Percentiles rank a stretch among this genome's conserved stretches.
phyloP scores from a whole-genome alignment of 2,329 filamentous ascomycete species.

The Alternaria gansuensis region DNA sequence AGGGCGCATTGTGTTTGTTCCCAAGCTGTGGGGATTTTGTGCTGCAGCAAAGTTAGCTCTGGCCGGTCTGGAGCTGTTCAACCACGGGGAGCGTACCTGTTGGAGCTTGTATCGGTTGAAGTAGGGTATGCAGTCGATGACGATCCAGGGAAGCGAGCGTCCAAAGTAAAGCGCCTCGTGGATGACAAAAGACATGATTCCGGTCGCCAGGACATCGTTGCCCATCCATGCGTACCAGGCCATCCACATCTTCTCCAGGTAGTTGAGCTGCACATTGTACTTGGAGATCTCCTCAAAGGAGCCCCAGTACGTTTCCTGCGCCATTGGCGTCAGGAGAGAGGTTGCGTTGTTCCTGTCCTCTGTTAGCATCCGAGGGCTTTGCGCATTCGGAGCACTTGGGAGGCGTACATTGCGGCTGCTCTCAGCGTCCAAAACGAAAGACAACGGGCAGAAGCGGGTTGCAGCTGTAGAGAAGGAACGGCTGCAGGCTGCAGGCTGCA shows the following conservation, averaged over 20 bases:
- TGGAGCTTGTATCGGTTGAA: conserved; percentile 97
- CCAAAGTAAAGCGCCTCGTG: conserved; percentile 97
- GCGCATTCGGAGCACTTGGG: conserved; percentile 20
- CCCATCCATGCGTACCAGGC: conserved; percentile 98
- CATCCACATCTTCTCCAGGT: conserved; percentile 88
- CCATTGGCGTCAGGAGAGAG: conserved; percentile 47
- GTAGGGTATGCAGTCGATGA: conserved; percentile 85
- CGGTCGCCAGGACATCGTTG: conserved; percentile 94
- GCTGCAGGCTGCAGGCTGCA: conserved; percentile 35
- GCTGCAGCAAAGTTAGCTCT: conserved; percentile 53
- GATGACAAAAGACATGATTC: conserved; percentile 96
- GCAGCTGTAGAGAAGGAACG: conserved; percentile 18
- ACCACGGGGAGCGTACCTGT: conserved; percentile 64
- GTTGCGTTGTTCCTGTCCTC: conserved; percentile 52
- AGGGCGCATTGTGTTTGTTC: conserved; percentile 96
- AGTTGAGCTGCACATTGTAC: conserved; percentile 85
- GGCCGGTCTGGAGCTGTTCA: background rate
- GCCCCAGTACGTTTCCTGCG: conserved; percentile 69
- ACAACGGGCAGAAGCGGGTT: conserved; percentile 4
- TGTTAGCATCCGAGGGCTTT: conserved; percentile 31
- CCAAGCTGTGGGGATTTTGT: conserved; percentile 88
- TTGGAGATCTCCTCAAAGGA: conserved; percentile 71
- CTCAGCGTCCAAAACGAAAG: conserved; percentile 27
- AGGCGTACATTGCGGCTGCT: conserved; percentile 39
- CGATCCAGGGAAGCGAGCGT: conserved; percentile 86